These are phyloP conservation scores for Fusarium kyushuense DNA, from an alignment of 2,329 filamentous ascomycete genomes.

Conservation along the genomic window DNA sequence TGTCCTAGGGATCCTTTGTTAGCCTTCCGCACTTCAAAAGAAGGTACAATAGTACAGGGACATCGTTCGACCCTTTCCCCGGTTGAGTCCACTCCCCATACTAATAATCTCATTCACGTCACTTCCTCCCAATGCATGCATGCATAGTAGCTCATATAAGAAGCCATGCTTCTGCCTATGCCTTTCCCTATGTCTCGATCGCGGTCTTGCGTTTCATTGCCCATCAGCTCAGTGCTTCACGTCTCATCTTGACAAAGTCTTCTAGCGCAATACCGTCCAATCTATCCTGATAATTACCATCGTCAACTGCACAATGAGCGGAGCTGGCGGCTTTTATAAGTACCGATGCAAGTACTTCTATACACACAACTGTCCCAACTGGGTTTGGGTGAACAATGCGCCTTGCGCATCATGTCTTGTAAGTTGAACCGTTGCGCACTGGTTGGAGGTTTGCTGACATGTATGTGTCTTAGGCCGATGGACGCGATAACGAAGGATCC, in stretches of 20 bases:
- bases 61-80: conserved; percentile 48
- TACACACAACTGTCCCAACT: conserved; percentile 64
- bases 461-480: conserved; percentile 55
- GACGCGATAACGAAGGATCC: conserved; percentile 59
- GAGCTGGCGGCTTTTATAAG: conserved; percentile 62
- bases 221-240: conserved; percentile 30
- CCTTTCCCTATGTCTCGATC: not conserved
- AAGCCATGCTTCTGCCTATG: conserved; percentile 30
- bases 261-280: conserved; percentile 8
- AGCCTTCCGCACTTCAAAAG: conserved; percentile 42
- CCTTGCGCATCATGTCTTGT: conserved; percentile 64
- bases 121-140: conserved; percentile 40
- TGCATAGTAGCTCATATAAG: conserved; percentile 45
- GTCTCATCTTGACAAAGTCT: conserved; percentile 18
- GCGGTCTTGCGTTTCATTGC: conserved; percentile 26
- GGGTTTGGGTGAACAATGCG: conserved; percentile 66
- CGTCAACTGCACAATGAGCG: conserved; percentile 47
- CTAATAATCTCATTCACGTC: conserved; percentile 43
- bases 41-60: conserved; percentile 47
- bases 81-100: conserved; percentile 38
- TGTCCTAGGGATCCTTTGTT: conserved; percentile 47
- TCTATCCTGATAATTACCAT: conserved; percentile 10
- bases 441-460: conserved; percentile 29
- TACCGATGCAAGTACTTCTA: conserved; percentile 68
- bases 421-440: conserved; percentile 44